Evolutionary conservation across 2,329 filamentous ascomycete genomes (phyloP), one percentile per base, ranked within the genome.

Genomic region (Venturia asperata): DNA sequence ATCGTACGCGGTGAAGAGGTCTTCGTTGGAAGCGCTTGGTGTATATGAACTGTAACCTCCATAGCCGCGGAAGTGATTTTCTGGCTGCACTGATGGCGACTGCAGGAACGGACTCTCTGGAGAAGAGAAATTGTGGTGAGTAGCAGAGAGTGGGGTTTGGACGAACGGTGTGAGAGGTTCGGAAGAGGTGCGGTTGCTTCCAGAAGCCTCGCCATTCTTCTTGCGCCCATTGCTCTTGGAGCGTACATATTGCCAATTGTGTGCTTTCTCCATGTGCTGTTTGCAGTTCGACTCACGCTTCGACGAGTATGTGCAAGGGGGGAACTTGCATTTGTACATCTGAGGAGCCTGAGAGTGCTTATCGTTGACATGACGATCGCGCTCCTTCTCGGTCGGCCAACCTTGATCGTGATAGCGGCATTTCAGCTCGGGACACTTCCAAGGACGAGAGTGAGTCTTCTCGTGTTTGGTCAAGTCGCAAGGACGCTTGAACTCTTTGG

Each of bases 401-500:
- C 94, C 94, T 71, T 90, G 86, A 42, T 88, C 84, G 75, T 90
- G 86, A 77, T 96, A 97, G 75, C 95, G 96, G 89, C 94, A 97
- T 58, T 85, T 87, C 49, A 83, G 73, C 27, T 90, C 81, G 7
- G 87, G 84, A 77, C 94, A 99, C 81, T 99, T 99, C 89, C 90
- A 97, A 11, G 93, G 94, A 43, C 94, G 90, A 65, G 91, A 92
- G 76, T 99, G 94, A 0, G 93, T 97, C 82, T 97, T 99, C 79
- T 96, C 90, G 78, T 99, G 94, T 82, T 97, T 97, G 70, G 92
- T 97, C 66, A 97, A 81, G 75, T 99, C 94, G 77, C 94, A 97
- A n/a, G 91, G 91, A 68, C 94, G 88, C 78, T 94, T 95, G 81
- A 97, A 97, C 76, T 93, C 86, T 79, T 96, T 97, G 76, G 85